Percentiles rank a stretch among this genome's conserved stretches.
phyloP scores from a whole-genome alignment of 768 basidiomycete species.

The Phlebiopsis flavidoalba region DNA sequence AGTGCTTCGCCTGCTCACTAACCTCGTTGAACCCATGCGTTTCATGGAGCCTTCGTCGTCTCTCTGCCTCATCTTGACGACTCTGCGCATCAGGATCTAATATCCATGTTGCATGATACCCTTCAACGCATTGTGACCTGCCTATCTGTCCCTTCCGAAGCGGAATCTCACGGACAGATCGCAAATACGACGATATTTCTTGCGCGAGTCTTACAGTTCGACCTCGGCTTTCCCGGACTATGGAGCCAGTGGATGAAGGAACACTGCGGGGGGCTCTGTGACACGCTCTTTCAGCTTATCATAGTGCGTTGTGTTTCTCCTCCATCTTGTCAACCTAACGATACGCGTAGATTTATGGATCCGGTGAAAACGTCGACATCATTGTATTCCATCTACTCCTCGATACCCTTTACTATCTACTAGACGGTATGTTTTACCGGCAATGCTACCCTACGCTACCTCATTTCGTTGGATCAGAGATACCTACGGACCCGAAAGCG shows the following conservation, averaged over 20 bases:
- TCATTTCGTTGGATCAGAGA: conserved; percentile 39
- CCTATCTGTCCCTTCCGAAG: conserved; percentile 18
- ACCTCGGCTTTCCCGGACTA: conserved; percentile 54
- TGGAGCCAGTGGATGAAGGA: conserved; percentile 54
- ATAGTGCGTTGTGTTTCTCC: conserved; percentile 11
- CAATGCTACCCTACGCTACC: background rate
- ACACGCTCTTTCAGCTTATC: conserved; percentile 34
- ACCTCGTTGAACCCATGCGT: conserved; percentile 63
- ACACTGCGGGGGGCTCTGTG: conserved; percentile 36
- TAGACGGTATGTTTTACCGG: conserved; percentile 54
- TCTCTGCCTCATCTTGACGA: conserved; percentile 43
- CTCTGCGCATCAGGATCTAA: conserved; percentile 52
- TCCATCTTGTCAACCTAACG: background rate
- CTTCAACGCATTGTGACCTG: conserved; percentile 37
- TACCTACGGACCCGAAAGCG: conserved; percentile 53
- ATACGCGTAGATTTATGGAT: conserved; percentile 44
- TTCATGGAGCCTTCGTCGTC: conserved; percentile 29
- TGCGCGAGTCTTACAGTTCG: conserved; percentile 67
- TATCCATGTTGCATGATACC: conserved; percentile 42
- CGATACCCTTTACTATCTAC: conserved; percentile 68
- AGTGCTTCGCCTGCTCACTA: conserved; percentile 62
- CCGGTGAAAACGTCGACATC: conserved; percentile 48
- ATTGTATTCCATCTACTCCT: conserved; percentile 61
- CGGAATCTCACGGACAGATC: background rate
- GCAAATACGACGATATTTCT: conserved; percentile 49